Evolutionary conservation across 441 rosid species (phyloP).

Genomic region (Pelargonium cotyledonis): DNA sequence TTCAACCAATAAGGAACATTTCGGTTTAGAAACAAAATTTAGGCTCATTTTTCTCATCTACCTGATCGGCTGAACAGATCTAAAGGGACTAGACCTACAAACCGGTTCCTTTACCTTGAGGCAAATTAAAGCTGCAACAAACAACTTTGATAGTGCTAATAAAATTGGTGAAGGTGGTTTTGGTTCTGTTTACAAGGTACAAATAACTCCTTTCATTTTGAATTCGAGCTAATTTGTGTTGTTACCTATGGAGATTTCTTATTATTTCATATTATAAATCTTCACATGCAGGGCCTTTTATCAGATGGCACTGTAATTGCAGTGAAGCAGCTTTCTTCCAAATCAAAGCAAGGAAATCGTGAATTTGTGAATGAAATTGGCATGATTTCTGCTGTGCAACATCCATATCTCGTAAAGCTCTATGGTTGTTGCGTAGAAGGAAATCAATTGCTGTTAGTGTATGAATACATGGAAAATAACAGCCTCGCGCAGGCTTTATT

Average conservation of each 20-base stretch:
- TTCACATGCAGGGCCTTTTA: slow-evolving; percentile 31
- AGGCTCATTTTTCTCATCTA: too few relatives aligned
- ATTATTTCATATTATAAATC: not conserved
- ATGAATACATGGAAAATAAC: slow-evolving; percentile 51
- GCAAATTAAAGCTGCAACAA: slow-evolving; percentile 41
- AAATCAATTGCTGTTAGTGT: slow-evolving; percentile 36
- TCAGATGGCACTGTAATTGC: slow-evolving; percentile 42
- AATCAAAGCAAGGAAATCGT: slow-evolving; percentile 45
- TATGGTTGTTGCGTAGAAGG: slow-evolving; percentile 46
- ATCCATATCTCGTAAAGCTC: slow-evolving; percentile 40
- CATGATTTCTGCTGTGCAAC: slow-evolving; percentile 42
- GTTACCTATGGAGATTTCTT: not conserved
- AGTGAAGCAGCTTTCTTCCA: slow-evolving; percentile 47
- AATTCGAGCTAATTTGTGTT: too few relatives aligned
- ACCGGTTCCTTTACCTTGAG: slow-evolving; percentile 30
- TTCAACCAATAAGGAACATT: too few relatives aligned
- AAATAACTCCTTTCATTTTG: not conserved
- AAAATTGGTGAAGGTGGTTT: slow-evolving; percentile 57
- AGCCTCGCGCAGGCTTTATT: slow-evolving; percentile 45
- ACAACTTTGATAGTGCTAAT: slow-evolving; percentile 29
- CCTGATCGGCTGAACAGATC: too few relatives aligned
- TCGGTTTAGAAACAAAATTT: too few relatives aligned
- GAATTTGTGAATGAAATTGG: slow-evolving; percentile 44
- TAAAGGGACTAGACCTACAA: slow-evolving; percentile 28
- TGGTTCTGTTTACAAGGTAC: slow-evolving; percentile 46